Evolutionary conservation across 176 grass and related monocot species (phyloP).

Genomic region (Musa acuminata): DNA sequence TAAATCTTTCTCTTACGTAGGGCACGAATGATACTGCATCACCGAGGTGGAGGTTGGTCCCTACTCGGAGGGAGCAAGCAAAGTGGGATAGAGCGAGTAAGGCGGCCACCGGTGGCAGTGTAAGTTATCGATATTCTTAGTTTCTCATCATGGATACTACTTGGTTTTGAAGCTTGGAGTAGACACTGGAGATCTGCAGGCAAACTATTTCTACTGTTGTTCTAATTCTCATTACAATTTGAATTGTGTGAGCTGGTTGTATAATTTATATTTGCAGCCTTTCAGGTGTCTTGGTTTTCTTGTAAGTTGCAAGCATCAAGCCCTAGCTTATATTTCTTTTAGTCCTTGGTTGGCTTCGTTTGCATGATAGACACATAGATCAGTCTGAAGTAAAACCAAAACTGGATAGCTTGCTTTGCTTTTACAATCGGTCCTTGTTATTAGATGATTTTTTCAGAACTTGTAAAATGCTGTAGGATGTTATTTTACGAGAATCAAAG

Average conservation of each 20-base stretch:
- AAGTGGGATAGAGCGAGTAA: constrained; percentile 76
- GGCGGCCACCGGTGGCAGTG: constrained; percentile 62
- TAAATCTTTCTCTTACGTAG: constrained; percentile 22
- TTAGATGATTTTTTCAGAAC: not conserved
- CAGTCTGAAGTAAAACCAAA: not conserved
- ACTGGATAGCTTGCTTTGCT: not conserved
- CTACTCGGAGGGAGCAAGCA: constrained; percentile 66
- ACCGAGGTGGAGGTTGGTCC: constrained; percentile 80
- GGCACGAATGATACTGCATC: constrained; percentile 27
- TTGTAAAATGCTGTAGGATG: constrained; percentile 48
- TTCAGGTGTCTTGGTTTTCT: not conserved
- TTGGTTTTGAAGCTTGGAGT: not conserved
- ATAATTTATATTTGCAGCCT: not conserved
- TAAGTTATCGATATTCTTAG: not conserved
- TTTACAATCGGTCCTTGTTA: not conserved
- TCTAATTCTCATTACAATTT: not conserved
- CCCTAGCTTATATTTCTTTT: not conserved
- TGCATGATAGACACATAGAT: not conserved
- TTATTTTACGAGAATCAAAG: constrained; percentile 67
- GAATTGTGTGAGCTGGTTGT: not conserved
- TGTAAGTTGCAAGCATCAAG: not conserved
- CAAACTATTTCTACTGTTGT: not conserved
- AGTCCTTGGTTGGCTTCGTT: not conserved
- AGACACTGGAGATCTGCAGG: not conserved
- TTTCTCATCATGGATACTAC: not conserved